A percentile compares a stretch with the other conserved stretches of the same genome.
Conservation (phyloP, 2,329 filamentous ascomycete genomes). For the Xylariales sp. region DNA sequence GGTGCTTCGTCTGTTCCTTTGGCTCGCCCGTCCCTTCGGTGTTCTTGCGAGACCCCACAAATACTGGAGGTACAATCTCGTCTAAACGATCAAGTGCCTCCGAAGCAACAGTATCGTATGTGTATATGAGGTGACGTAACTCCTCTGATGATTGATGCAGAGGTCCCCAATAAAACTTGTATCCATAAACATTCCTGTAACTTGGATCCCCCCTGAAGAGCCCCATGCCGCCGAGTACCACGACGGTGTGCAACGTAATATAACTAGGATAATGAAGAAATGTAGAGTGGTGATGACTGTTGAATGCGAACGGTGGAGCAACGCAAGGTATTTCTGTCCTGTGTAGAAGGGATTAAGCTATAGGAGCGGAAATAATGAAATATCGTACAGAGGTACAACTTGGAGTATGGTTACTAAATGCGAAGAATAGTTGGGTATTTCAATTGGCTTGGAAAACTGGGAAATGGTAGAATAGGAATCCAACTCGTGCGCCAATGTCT, state of each 20-base stretch:
- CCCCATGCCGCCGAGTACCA: conserved; percentile 6
- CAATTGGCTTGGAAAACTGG: no score
- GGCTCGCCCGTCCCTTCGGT: conserved; percentile 12
- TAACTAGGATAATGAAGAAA: no score
- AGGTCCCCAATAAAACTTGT: conserved; percentile 65
- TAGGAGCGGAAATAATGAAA: no score
- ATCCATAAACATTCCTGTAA: conserved; percentile 47
- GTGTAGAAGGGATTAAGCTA: no score
- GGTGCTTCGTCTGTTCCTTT: conserved; percentile 27
- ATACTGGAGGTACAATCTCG: conserved; percentile 46
- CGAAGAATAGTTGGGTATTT: no score
- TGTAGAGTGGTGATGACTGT: no score
- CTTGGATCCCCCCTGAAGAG: conserved; percentile 1
- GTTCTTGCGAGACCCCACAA: conserved; percentile 1
- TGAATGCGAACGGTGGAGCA: no score
- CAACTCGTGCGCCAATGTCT: no score
- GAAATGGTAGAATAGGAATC: no score
- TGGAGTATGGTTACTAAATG: no score
- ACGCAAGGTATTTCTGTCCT: no score
- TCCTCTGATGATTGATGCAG: conserved; percentile 58
- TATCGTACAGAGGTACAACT: no score
- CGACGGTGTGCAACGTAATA: neutral
- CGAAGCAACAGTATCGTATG: conserved; percentile 65
- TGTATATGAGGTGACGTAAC: conserved; percentile 54
- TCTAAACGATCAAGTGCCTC: conserved; percentile 62